Base-by-base conservation (phyloP, 345 rosid species). In the Viola odorata region DNA sequence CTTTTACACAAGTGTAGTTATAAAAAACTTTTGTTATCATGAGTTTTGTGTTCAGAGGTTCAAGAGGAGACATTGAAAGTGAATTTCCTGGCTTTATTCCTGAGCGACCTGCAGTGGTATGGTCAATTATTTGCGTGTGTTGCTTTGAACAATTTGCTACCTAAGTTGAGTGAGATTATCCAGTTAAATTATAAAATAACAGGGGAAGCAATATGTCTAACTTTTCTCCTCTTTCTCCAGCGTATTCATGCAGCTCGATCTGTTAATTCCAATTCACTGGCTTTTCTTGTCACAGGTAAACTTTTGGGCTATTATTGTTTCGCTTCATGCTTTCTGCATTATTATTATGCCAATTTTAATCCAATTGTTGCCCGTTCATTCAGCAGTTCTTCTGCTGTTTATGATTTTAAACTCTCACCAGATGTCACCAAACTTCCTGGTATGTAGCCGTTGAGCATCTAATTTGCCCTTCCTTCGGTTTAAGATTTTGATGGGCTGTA, bases 331-430 rank as follows among this genome's bases (percentile, higher is more conserved):
- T 10, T 55, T 44, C 61, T 61, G 36, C 37, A 55, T 32, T 39
- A 50, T 37, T 36, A 45, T 36, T 13, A 14, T 4, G n/a, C 37
- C 11, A 15, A 47, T 50, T 40, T 57, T 65, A 62, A 62, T 60
- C 66, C 64, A 17, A 50, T 41, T 32, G 53, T 56, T 17, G 36
- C 40, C 15, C 40, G 23, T 51, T 41, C 15, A 36, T 75, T 80
- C 71, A 62, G 82, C 85, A 92, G 94, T 92, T 64, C 87, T 92
- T 58, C 69, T 92, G 82, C 76, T 89, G 70, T 92, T 89, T 81
- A 92, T 92, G 90, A 87, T 92, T 76, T 79, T 92, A 74, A 87
- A 87, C 69, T 92, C 97, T 61, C 90, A 87, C 70, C 98, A 92
- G 73, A 84, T 87, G 88, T 82, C 96, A 42, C 87, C 96, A 57